Evolutionary conservation across 768 basidiomycete genomes (phyloP).

Genomic region (Lepiota subincarnata): DNA sequence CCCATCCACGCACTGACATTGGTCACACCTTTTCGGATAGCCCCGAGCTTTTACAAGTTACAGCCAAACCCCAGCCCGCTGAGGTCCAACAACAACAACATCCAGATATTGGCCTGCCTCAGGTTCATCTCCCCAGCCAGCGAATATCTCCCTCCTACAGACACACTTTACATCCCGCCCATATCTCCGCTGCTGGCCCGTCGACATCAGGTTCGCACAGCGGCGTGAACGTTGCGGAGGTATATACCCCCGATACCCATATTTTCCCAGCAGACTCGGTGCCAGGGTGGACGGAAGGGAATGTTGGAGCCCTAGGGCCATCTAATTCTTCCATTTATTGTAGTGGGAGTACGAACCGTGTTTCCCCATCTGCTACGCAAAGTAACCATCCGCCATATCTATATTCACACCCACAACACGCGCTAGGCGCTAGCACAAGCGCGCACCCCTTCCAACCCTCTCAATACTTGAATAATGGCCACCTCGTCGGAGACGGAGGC

Average conservation of each 20-base stretch:
- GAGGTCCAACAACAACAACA: background rate
- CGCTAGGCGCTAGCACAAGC: background rate
- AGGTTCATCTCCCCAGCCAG: background rate
- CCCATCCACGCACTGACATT: background rate
- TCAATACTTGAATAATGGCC: constrained; percentile 1
- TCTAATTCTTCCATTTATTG: constrained; percentile 3
- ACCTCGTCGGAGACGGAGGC: background rate
- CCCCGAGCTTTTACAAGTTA: background rate
- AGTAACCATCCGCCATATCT: background rate
- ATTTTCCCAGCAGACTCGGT: background rate
- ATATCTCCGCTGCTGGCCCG: background rate
- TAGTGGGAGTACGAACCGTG: background rate
- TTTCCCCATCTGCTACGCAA: background rate
- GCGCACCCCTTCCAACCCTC: background rate
- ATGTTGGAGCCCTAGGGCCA: background rate
- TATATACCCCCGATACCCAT: background rate
- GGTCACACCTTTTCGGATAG: background rate
- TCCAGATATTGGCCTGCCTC: too few relatives aligned
- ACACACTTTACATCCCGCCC: background rate
- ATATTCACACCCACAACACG: background rate
- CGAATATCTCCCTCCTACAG: background rate
- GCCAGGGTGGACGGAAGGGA: background rate
- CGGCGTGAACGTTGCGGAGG: background rate
- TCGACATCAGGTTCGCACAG: background rate
- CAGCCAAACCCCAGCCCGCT: background rate